Evolutionary conservation across 805 yeast species (phyloP).

Genomic region (Myxozyma neglecta): DNA sequence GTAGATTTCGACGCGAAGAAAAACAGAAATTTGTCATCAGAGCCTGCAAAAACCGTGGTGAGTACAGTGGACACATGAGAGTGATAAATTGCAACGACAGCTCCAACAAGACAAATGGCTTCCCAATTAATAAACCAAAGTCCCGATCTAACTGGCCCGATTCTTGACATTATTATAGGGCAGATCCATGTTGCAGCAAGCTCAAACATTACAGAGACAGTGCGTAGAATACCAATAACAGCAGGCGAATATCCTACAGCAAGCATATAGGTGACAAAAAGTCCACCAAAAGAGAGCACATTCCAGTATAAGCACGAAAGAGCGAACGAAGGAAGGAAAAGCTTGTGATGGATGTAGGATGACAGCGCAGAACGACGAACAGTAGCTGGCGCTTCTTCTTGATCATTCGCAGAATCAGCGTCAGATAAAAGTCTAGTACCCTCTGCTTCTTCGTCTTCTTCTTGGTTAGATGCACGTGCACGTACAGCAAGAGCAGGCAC

Average conservation of each 20-base stretch:
- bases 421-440: not conserved
- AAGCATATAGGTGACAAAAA: constrained; percentile 43
- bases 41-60: not conserved
- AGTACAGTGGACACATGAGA: not conserved
- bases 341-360: constrained; percentile 36
- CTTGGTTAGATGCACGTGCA: not conserved
- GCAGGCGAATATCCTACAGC: constrained; percentile 39
- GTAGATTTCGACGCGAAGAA: constrained; percentile 34
- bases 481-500: constrained; percentile 37
- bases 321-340: constrained; percentile 40
- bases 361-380: constrained; percentile 12
- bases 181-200: constrained; percentile 40
- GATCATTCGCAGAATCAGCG: not conserved
- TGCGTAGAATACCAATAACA: constrained; percentile 41
- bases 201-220: constrained; percentile 41
- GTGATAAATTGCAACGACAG: constrained; percentile 32
- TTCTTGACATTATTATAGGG: constrained; percentile 35
- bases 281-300: constrained; percentile 45
- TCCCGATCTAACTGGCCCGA: constrained; percentile 41
- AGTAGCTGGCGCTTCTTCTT: not conserved
- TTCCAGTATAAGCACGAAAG: constrained; percentile 41
- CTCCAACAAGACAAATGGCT: constrained; percentile 37
- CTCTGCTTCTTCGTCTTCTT: constrained; percentile 2
- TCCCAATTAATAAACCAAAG: constrained; percentile 39
- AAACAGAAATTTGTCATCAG: constrained; percentile 17